A percentile compares a stretch with the other conserved stretches of the same genome.
phyloP scores from a whole-genome alignment of 2,329 filamentous ascomycete genomes.

The Xylaria sp. region DNA sequence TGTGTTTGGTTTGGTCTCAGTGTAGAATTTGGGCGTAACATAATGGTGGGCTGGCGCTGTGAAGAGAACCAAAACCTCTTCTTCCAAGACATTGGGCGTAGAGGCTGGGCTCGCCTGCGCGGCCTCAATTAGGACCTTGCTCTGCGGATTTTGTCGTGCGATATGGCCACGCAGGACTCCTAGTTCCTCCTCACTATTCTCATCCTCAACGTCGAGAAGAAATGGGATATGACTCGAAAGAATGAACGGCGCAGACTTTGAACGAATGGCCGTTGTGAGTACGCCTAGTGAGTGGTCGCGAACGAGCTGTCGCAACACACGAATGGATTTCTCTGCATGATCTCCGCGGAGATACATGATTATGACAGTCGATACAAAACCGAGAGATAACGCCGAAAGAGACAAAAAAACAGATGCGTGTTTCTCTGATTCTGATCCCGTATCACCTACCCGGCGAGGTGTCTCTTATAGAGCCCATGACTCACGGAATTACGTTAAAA shows the following conservation, averaged over 20 bases:
- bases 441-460: neutral
- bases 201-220: constrained; percentile 23
- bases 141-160: constrained; percentile 27
- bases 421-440: neutral
- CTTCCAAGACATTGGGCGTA: constrained; percentile 10
- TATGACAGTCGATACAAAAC: neutral
- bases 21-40: constrained; percentile 32
- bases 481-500: constrained; percentile 5
- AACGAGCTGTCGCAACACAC: constrained; percentile 19
- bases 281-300: constrained; percentile 23
- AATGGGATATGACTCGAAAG: constrained; percentile 28
- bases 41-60: constrained; percentile 21
- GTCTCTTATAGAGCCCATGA: constrained; percentile 11
- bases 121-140: constrained; percentile 27
- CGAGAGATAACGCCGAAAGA: neutral
- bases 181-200: constrained; percentile 17
- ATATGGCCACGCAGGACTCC: constrained; percentile 27
- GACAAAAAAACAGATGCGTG: neutral
- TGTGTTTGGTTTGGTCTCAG: constrained; percentile 27
- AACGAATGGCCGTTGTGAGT: constrained; percentile 29
- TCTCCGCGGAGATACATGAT: constrained; percentile 17
- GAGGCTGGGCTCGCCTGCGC: constrained; percentile 15
- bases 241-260: constrained; percentile 23
- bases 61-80: constrained; percentile 28
- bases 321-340: constrained; percentile 25